These are phyloP conservation scores for Alliaria petiolata DNA, from an alignment of 345 rosid species.

Conservation along the genomic window DNA sequence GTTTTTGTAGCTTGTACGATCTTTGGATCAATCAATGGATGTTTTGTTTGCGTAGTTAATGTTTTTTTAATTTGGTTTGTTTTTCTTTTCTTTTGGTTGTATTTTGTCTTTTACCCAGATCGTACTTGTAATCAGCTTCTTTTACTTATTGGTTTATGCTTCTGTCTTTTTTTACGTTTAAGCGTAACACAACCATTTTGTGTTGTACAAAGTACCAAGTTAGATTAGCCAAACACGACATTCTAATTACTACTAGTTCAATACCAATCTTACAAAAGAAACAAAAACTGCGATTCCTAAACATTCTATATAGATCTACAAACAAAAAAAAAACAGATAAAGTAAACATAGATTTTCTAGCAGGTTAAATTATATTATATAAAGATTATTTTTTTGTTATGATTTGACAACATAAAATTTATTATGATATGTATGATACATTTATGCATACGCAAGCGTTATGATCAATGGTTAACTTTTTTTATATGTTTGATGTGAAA, in stretches of 20 bases:
- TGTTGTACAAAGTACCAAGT: slow-evolving; percentile 11
- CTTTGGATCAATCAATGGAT: slow-evolving; percentile 38
- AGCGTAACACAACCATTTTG: slow-evolving; percentile 1
- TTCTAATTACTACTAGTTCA: background rate
- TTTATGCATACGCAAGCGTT: slow-evolving; percentile 21
- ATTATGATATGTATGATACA: background rate
- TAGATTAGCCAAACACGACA: background rate
- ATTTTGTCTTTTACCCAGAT: slow-evolving; percentile 10
- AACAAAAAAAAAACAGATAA: background rate
- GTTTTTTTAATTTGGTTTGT: slow-evolving; percentile 20
- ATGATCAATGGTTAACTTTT: slow-evolving; percentile 16
- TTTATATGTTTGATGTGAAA: slow-evolving; percentile 31
- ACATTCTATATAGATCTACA: too few relatives aligned
- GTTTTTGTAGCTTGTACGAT: slow-evolving; percentile 35
- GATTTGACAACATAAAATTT: too few relatives aligned
- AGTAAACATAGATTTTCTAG: background rate
- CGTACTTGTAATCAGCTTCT: slow-evolving; percentile 26
- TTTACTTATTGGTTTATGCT: slow-evolving; percentile 18
- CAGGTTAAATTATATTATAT: too few relatives aligned
- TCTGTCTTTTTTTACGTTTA: slow-evolving; percentile 25
- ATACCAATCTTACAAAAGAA: background rate
- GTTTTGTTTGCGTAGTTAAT: slow-evolving; percentile 27
- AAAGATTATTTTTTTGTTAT: too few relatives aligned
- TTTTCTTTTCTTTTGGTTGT: background rate
- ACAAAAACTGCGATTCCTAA: background rate